A percentile compares a stretch with the other conserved stretches of the same genome.
These are phyloP conservation scores for Dothistroma septosporum DNA, from an alignment of 2,329 filamentous ascomycete genomes.

Conservation along the genomic window DNA sequence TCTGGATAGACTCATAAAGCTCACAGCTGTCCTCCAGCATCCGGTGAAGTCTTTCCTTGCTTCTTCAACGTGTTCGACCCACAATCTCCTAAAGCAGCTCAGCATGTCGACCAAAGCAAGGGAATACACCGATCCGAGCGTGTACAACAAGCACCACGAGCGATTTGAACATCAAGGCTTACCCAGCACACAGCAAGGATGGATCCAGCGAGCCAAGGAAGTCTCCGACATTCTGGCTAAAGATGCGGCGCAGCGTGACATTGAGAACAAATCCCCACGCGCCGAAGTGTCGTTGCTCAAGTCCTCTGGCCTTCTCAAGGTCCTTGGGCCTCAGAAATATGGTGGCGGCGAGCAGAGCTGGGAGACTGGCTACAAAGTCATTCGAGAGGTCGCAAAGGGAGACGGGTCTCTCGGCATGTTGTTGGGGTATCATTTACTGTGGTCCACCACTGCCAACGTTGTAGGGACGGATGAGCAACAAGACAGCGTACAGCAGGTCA, in stretches of 20 bases:
- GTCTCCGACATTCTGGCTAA: constrained; percentile 48
- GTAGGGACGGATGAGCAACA: constrained; percentile 59
- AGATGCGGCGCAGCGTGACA: constrained; percentile 48
- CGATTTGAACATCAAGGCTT: constrained; percentile 27
- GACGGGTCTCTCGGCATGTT: constrained; percentile 65
- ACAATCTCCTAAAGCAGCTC: background rate
- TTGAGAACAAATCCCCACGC: constrained; percentile 50
- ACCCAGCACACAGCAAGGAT: constrained; percentile 42
- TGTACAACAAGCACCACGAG: constrained; percentile 26
- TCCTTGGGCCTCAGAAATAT: constrained; percentile 49
- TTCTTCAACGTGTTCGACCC: background rate
- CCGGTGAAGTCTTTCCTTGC: background rate
- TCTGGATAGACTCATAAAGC: background rate
- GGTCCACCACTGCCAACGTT: constrained; percentile 58
- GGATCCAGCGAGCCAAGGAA: constrained; percentile 48
- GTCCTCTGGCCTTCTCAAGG: constrained; percentile 48
- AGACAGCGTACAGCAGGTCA: constrained; percentile 53
- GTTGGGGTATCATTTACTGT: constrained; percentile 61
- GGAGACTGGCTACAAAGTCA: constrained; percentile 55
- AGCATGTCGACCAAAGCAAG: constrained; percentile 17
- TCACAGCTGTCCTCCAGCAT: background rate
- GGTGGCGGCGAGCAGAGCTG: constrained; percentile 53
- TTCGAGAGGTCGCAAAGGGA: constrained; percentile 60
- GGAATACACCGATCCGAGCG: constrained; percentile 25
- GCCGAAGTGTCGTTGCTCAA: constrained; percentile 53